phyloP scores from a whole-genome alignment of 78 protist species.

The Guillardia theta region DNA sequence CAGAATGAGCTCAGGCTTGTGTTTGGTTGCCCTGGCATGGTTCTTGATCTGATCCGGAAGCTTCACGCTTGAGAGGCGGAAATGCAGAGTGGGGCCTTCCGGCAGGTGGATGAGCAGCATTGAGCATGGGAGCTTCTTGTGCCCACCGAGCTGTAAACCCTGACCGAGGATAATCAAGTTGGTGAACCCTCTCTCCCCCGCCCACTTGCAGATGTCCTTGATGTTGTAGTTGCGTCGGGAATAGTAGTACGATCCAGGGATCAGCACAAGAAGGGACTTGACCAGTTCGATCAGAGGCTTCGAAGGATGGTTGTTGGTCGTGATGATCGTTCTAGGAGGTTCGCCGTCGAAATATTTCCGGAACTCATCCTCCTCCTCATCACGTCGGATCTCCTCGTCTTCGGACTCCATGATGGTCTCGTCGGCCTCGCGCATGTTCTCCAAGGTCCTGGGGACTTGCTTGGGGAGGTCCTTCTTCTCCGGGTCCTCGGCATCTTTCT shows the following conservation, averaged over 20 bases:
- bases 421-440: constrained; percentile 72
- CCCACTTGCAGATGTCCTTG: constrained; percentile 66
- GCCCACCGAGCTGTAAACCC: not conserved
- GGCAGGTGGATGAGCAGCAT: constrained; percentile 91
- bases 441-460: constrained; percentile 79
- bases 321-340: constrained; percentile 42
- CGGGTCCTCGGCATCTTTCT: constrained; percentile 26
- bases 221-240: constrained; percentile 62
- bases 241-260: constrained; percentile 76
- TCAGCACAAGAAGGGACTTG: constrained; percentile 34
- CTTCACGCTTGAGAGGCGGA: constrained; percentile 69
- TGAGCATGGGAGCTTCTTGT: constrained; percentile 32
- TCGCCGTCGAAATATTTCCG: not conserved
- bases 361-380: constrained; percentile 50
- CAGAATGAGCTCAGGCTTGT: constrained; percentile 87
- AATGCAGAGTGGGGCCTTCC: constrained; percentile 95
- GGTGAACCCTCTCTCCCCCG: constrained; percentile 83
- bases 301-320: constrained; percentile 3
- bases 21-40: constrained; percentile 30
- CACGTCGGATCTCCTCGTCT: constrained; percentile 78
- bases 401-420: constrained; percentile 74
- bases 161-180: constrained; percentile 81
- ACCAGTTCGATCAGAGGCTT: constrained; percentile 27
- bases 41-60: constrained; percentile 62
- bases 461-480: constrained; percentile 58